Evolutionary conservation across 1,139 yeast species (phyloP).

Genomic region (Suhomyces yuchorum): DNA sequence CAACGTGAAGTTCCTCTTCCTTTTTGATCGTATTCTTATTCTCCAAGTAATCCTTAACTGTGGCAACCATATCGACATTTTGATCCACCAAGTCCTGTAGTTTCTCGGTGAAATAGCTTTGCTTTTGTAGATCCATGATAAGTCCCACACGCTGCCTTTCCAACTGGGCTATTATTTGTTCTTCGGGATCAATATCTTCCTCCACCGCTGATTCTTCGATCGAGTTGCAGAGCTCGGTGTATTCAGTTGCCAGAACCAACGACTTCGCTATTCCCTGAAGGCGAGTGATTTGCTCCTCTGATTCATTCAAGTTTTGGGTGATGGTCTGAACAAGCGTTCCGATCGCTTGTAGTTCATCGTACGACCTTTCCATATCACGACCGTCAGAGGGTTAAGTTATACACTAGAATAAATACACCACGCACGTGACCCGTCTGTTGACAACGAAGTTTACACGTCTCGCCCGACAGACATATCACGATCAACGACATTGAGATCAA

Average conservation of each 20-base stretch:
- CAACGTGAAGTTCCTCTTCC: slow-evolving; percentile 16
- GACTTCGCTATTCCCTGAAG: slow-evolving; percentile 26
- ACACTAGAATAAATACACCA: too few species aligned
- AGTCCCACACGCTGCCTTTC: slow-evolving; percentile 40
- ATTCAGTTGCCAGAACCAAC: slow-evolving; percentile 26
- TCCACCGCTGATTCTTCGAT: neutral
- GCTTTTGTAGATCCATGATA: slow-evolving; percentile 47
- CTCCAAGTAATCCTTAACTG: slow-evolving; percentile 41
- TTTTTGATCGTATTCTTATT: slow-evolving; percentile 23
- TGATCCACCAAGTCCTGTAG: slow-evolving; percentile 39
- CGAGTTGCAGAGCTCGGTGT: slow-evolving; percentile 12
- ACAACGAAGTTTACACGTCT: slow-evolving; percentile 11
- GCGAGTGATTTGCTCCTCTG: slow-evolving; percentile 23
- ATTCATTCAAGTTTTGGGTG: slow-evolving; percentile 24
- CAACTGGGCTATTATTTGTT: slow-evolving; percentile 18
- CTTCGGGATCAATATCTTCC: slow-evolving; percentile 1
- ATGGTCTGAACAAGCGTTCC: slow-evolving; percentile 25
- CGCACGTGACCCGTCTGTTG: slow-evolving; percentile 1
- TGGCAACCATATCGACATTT: slow-evolving; percentile 42
- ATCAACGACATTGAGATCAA: slow-evolving; percentile 5
- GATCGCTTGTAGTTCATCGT: slow-evolving; percentile 28
- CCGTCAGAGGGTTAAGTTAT: too few species aligned
- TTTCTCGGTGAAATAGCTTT: slow-evolving; percentile 39
- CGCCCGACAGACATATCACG: slow-evolving; percentile 3
- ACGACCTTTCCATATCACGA: slow-evolving; percentile 28